These are phyloP conservation scores for Pythium vanterpoolii DNA, from an alignment of 352 stramenopile species.

Conservation along the genomic window DNA sequence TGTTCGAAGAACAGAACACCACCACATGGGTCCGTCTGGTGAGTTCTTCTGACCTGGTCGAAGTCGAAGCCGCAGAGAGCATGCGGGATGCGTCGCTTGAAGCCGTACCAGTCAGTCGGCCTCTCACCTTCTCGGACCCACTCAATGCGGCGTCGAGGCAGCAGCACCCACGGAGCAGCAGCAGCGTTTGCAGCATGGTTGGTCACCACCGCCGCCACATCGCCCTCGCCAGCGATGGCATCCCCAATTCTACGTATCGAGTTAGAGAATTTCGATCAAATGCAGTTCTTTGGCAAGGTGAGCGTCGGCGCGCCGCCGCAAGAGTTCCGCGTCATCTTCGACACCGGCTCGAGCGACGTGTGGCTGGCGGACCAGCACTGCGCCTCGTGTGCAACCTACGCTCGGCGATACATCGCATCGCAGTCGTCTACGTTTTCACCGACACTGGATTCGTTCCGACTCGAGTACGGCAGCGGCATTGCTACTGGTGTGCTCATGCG, in stretches of 20 bases:
- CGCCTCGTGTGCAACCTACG: constrained; percentile 34
- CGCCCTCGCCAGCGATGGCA: background rate
- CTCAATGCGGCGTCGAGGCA: background rate
- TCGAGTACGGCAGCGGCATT: constrained; percentile 70
- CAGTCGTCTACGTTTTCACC: constrained; percentile 35
- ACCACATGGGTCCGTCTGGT: background rate
- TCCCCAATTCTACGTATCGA: constrained; percentile 44
- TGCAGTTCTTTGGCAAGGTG: constrained; percentile 71
- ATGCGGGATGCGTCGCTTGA: too few relatives aligned
- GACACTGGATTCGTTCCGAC: constrained; percentile 35
- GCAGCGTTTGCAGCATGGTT: background rate
- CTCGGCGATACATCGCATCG: constrained; percentile 33
- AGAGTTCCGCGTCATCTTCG: constrained; percentile 71
- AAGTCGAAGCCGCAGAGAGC: too few relatives aligned
- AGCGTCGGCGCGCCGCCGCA: constrained; percentile 58
- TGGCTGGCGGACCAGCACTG: constrained; percentile 51
- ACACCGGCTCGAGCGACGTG: constrained; percentile 71
- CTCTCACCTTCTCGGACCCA: background rate
- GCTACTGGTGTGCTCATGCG: constrained; percentile 41
- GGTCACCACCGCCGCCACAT: background rate
- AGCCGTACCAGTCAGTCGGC: background rate
- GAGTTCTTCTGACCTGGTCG: background rate
- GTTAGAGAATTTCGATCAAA: constrained; percentile 69
- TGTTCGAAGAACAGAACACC: background rate
- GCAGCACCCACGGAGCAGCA: too few relatives aligned